These are phyloP conservation scores for Backusella luteola DNA, from an alignment of 192 early-diverging fungal genomes.

Conservation along the genomic window DNA sequence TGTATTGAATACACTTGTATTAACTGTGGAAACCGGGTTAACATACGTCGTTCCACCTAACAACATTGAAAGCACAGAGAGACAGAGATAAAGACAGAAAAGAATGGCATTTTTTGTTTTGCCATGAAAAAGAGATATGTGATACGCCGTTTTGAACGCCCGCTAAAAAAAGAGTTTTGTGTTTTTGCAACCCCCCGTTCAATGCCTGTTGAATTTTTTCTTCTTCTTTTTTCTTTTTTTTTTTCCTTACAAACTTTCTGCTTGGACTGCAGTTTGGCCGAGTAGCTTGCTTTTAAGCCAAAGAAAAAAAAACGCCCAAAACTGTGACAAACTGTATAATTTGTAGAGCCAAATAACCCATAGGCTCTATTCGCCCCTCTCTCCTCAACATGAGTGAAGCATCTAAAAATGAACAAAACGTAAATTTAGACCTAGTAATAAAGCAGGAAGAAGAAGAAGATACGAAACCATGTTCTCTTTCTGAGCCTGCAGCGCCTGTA, in stretches of 20 bases:
- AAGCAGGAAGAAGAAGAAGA: conserved; percentile 8
- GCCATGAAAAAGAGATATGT: background rate
- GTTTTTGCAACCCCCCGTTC: background rate
- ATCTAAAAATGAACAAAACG: background rate
- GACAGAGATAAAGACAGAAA: background rate
- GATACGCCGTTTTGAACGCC: background rate
- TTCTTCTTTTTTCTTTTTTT: background rate
- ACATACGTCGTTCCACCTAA: background rate
- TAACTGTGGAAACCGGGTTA: too few relatives aligned
- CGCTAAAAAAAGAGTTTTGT: background rate
- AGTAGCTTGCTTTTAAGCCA: background rate
- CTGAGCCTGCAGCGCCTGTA: background rate
- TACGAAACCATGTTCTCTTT: background rate
- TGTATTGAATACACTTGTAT: too few relatives aligned
- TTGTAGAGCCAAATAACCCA: background rate
- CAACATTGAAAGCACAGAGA: background rate
- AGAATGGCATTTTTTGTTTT: background rate
- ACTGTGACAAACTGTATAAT: background rate
- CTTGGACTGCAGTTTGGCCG: conserved; percentile 3
- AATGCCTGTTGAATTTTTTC: background rate
- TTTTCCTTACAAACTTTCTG: background rate
- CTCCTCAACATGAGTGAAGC: conserved; percentile 1
- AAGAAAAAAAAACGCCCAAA: background rate
- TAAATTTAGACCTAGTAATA: conserved; percentile 11
- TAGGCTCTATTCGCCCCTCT: background rate